phyloP scores from a whole-genome alignment of 805 yeast genomes.

The Candida glaebosa region DNA sequence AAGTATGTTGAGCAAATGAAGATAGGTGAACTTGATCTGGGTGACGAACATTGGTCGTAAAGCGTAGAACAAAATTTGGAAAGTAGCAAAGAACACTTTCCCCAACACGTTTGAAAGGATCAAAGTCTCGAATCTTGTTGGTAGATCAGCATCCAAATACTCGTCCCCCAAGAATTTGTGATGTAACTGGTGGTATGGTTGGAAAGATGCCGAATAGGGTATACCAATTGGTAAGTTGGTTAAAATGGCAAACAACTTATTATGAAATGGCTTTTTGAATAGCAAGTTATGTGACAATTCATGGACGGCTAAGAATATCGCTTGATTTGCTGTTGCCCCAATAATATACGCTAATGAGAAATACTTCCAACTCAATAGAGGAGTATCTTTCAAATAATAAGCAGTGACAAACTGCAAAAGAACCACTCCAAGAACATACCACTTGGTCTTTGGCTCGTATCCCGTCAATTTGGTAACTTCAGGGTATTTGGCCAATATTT shows the following conservation, averaged over 20 bases:
- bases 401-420: slow-evolving; percentile 65
- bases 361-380: slow-evolving; percentile 52
- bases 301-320: slow-evolving; percentile 82
- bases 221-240: slow-evolving; percentile 85
- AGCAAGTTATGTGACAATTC: slow-evolving; percentile 83
- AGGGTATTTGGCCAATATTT: slow-evolving; percentile 72
- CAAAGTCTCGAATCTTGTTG: slow-evolving; percentile 74
- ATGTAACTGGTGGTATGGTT: slow-evolving; percentile 88
- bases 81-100: slow-evolving; percentile 85
- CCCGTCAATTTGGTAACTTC: slow-evolving; percentile 79
- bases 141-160: slow-evolving; percentile 80
- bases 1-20: slow-evolving; percentile 68
- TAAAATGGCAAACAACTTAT: slow-evolving; percentile 72
- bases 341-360: slow-evolving; percentile 65
- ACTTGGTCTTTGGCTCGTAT: slow-evolving; percentile 82
- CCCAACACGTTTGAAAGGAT: slow-evolving; percentile 75
- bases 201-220: slow-evolving; percentile 84
- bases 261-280: slow-evolving; percentile 73
- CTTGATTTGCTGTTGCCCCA: slow-evolving; percentile 86
- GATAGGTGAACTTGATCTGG: slow-evolving; percentile 64
- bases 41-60: slow-evolving; percentile 86
- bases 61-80: slow-evolving; percentile 86
- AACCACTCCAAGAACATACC: slow-evolving; percentile 65
- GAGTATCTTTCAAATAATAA: slow-evolving; percentile 52
- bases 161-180: slow-evolving; percentile 89